phyloP scores from a whole-genome alignment of 2,329 filamentous ascomycete species.

The Huntiella bhutanensis region DNA sequence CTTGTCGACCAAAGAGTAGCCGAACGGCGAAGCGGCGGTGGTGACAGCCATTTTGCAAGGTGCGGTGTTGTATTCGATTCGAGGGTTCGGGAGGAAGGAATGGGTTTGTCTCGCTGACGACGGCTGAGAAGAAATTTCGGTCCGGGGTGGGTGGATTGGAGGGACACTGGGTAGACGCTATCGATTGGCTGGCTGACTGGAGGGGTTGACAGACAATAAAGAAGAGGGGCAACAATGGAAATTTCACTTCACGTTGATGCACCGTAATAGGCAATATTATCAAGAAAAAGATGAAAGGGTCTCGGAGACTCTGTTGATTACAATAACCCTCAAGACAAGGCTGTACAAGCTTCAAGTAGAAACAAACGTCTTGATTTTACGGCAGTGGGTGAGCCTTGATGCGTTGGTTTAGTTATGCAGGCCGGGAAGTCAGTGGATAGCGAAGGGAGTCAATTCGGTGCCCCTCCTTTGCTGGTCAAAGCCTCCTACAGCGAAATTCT shows the following conservation, averaged over 20 bases:
- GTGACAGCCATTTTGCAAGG: conserved; percentile 10
- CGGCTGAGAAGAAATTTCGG: not conserved
- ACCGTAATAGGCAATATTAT: not conserved
- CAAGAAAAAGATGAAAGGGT: not conserved
- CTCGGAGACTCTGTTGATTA: not conserved
- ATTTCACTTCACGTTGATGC: not conserved
- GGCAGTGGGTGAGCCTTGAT: no score
- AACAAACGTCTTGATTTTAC: no score
- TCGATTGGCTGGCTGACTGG: not conserved
- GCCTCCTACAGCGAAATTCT: not conserved
- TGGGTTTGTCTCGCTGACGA: not conserved
- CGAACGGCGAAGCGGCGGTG: conserved; percentile 7
- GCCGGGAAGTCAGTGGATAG: no score
- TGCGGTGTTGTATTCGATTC: not conserved
- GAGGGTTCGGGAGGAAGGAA: not conserved
- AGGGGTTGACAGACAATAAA: not conserved
- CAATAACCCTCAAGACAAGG: not conserved
- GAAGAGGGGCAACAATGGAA: not conserved
- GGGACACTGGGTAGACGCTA: not conserved
- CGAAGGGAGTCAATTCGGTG: not conserved
- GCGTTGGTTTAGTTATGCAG: no score
- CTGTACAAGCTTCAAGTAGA: no score
- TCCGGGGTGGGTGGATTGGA: not conserved
- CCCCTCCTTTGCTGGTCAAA: not conserved
- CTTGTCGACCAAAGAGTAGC: conserved; percentile 26